Evolutionary conservation across 1,284 basidiomycete species (phyloP).

Genomic region (Apiotrichum sp.): DNA sequence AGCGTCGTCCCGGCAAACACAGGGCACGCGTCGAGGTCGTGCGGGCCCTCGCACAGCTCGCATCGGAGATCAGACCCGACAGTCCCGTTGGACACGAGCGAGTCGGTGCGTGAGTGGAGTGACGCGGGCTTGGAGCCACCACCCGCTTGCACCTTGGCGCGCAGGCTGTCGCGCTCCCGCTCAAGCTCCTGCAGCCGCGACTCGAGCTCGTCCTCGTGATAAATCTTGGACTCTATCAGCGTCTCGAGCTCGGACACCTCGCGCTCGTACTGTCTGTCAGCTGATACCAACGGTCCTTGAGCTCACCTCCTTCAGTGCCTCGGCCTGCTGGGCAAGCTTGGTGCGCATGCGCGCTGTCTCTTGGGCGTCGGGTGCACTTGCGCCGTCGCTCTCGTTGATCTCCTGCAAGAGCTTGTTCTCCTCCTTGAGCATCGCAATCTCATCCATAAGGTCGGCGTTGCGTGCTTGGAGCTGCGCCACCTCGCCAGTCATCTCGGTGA

Average conservation of each 20-base stretch:
- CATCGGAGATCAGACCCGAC: conserved; percentile 21
- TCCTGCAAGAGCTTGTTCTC: conserved; percentile 39
- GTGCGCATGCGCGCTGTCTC: conserved; percentile 30
- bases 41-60: conserved; percentile 44
- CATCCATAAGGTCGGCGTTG: conserved; percentile 65
- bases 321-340: conserved; percentile 17
- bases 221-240: conserved; percentile 88
- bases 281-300: too few relatives aligned
- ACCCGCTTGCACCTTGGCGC: conserved; percentile 7
- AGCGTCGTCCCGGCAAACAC: conserved; percentile 37
- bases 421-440: conserved; percentile 61
- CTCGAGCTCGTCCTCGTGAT: conserved; percentile 88
- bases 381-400: conserved; percentile 15
- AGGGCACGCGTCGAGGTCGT: conserved; percentile 45
- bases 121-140: conserved; percentile 8
- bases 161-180: conserved; percentile 24
- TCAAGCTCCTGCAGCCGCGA: conserved; percentile 71
- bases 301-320: conserved; percentile 36
- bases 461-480: conserved; percentile 60
- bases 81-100: conserved; percentile 1
- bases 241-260: conserved; percentile 84
- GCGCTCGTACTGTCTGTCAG: conserved; percentile 62
- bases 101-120: background rate
- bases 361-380: conserved; percentile 12
- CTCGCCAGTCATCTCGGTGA: conserved; percentile 80